Evolutionary conservation across 345 rosid species (phyloP), one percentile per base, ranked within the genome.

Genomic region (Tarenaya hassleriana): DNA sequence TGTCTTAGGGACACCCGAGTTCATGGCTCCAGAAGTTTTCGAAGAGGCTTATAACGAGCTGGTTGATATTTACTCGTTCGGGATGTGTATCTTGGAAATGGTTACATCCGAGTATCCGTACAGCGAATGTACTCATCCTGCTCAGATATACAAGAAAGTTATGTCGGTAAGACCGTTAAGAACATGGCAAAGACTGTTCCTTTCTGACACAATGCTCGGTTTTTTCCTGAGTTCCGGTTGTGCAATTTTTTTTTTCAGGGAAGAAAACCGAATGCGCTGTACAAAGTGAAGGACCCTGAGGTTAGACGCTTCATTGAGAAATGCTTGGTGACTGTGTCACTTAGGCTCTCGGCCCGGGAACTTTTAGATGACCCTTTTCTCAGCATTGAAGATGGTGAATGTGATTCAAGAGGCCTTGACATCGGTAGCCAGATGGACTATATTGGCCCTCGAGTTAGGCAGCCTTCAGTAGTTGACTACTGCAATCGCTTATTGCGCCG

Each of bases 1-100:
- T 37, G 19, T 47, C 27, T 29, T 37, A 91, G 98, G 96, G 35
- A 91, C 98, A 20, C 96, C 95, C 1, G 98, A 87, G 75, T 87
- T 91, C 62, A 91, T 92, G 98, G 98, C 98, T 62, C 96, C 98
- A 16, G 96, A 91, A 68, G 78, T 91, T 20, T 91, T 85, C 37
- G 82, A 81, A 73, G 98, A 92, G 73, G 94, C 82, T 10, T 92
- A 92, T 41, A 88, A 92, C 56, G 86, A 92, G 62, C 68, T 92
- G 58, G 94, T 92, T 42, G 98, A 92, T 61, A 78, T 88, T 42
- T 92, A 92, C 66, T 85, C 98, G 9, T 92, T 92, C 50, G 98
- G 98, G 4, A 92, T 92, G 98, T 84, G 96, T 68, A 72, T 92
- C 45, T 73, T 92, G 71, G 98, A 92, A 74, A 81, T 88, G 95